Evolutionary conservation across 306 rosid genomes (phyloP).

Genomic region (Clitoria ternatea): DNA sequence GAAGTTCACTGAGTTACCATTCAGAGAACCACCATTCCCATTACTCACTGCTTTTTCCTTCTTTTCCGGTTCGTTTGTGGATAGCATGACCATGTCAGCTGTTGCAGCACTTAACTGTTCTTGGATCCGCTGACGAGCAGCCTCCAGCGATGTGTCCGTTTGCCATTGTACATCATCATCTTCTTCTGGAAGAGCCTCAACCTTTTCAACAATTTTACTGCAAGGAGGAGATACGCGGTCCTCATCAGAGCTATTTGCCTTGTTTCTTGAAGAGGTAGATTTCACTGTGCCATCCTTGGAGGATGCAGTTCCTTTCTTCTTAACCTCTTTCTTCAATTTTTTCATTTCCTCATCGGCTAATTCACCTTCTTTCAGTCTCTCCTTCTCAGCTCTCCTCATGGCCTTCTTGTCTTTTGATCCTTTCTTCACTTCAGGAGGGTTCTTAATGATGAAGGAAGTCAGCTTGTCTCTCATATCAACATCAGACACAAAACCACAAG

Average conservation of each 20-base stretch:
- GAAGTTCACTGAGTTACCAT: not conserved
- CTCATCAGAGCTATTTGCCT: constrained; percentile 56
- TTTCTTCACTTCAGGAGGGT: constrained; percentile 74
- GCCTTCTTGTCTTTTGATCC: constrained; percentile 74
- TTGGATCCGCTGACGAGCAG: constrained; percentile 67
- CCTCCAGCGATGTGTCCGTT: constrained; percentile 69
- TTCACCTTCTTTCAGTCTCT: constrained; percentile 74
- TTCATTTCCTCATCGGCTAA: constrained; percentile 68
- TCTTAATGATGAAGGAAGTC: constrained; percentile 69
- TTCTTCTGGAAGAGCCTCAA: constrained; percentile 26
- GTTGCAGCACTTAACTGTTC: constrained; percentile 74
- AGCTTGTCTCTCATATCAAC: constrained; percentile 87
- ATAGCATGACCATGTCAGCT: constrained; percentile 78
- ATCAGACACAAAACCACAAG: constrained; percentile 76
- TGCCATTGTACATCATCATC: constrained; percentile 65
- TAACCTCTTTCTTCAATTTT: constrained; percentile 57
- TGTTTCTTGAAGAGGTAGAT: constrained; percentile 44
- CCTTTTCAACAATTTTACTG: constrained; percentile 49
- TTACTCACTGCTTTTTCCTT: constrained; percentile 33
- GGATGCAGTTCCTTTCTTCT: constrained; percentile 59
- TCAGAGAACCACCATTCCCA: constrained; percentile 11
- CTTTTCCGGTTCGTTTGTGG: constrained; percentile 46
- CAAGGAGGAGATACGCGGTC: constrained; percentile 51
- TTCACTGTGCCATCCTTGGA: constrained; percentile 39
- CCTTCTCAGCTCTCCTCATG: constrained; percentile 84